Conservation (phyloP, 2,329 filamentous ascomycete genomes). For the Trichoderma arundinaceum region DNA sequence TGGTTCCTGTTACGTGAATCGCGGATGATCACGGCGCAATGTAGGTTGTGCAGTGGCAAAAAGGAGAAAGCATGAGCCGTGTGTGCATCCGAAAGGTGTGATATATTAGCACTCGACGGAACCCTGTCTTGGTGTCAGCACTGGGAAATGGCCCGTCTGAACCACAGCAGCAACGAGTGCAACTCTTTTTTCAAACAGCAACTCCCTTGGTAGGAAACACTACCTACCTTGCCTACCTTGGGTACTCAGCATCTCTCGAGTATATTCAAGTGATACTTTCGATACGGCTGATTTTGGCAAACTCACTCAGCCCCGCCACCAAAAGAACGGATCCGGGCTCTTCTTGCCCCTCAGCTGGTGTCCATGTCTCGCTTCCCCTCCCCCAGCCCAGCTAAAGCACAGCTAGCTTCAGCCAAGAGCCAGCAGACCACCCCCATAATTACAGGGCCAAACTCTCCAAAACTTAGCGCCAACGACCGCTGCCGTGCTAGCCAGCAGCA, state of each 20-base stretch:
- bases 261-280: too few relatives aligned
- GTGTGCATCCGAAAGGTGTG: too few relatives aligned
- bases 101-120: too few relatives aligned
- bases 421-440: conserved; percentile 25
- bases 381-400: background rate
- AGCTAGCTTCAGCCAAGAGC: conserved; percentile 10
- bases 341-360: too few relatives aligned
- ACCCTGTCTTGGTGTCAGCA: too few relatives aligned
- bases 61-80: background rate
- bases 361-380: background rate
- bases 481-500: background rate
- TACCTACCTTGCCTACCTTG: too few relatives aligned
- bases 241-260: too few relatives aligned
- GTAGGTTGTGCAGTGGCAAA: background rate
- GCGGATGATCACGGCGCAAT: background rate
- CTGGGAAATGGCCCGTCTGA: background rate
- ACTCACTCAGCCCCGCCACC: too few relatives aligned
- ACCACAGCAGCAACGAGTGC: background rate
- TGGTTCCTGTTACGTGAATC: background rate
- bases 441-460: conserved; percentile 26
- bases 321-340: too few relatives aligned
- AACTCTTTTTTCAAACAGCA: background rate
- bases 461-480: conserved; percentile 3
- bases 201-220: background rate
- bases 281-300: too few relatives aligned